Percentiles rank a stretch among this genome's conserved stretches.
These are phyloP conservation scores for Parastagonospora avenae DNA, from an alignment of 2,329 filamentous ascomycete genomes.

Conservation along the genomic window DNA sequence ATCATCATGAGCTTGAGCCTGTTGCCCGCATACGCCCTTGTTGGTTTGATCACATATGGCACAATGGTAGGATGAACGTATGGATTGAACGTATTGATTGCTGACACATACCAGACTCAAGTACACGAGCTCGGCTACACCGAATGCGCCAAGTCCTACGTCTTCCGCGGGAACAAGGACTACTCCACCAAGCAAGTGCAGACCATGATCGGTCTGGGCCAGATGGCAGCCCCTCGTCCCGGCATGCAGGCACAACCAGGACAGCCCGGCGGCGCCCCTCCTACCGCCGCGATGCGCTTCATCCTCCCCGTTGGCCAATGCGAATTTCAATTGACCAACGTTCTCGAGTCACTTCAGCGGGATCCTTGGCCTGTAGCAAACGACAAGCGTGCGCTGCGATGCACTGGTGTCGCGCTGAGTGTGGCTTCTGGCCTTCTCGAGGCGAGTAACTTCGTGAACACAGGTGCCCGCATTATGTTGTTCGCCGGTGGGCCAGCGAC, in stretches of 20 bases:
- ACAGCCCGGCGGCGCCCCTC: slow-evolving; percentile 68
- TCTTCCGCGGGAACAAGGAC: slow-evolving; percentile 97
- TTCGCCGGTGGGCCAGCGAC: slow-evolving; percentile 95
- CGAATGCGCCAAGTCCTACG: slow-evolving; percentile 97
- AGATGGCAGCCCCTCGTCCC: slow-evolving; percentile 70
- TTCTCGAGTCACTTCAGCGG: slow-evolving; percentile 91
- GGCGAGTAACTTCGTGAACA: slow-evolving; percentile 86
- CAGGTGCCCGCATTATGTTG: slow-evolving; percentile 93
- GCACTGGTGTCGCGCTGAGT: slow-evolving; percentile 94
- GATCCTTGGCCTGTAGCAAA: slow-evolving; percentile 97
- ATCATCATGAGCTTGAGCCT: slow-evolving; percentile 84
- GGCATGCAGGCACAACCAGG: slow-evolving; percentile 72
- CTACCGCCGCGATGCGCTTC: slow-evolving; percentile 86
- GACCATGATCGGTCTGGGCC: slow-evolving; percentile 90
- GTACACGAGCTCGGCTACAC: slow-evolving; percentile 98
- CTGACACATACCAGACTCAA: slow-evolving; percentile 67
- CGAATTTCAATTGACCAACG: slow-evolving; percentile 96
- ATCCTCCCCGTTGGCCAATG: slow-evolving; percentile 92
- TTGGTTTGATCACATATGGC: slow-evolving; percentile 84
- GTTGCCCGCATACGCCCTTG: slow-evolving; percentile 79
- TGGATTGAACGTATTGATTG: not conserved
- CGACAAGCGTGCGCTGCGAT: slow-evolving; percentile 86
- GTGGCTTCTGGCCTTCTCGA: slow-evolving; percentile 92
- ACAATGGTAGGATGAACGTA: slow-evolving; percentile 71
- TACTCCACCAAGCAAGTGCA: slow-evolving; percentile 99